A percentile compares a stretch with the other conserved stretches of the same genome.
Conservation (phyloP, 441 rosid species). For the Aleurites moluccanus region DNA sequence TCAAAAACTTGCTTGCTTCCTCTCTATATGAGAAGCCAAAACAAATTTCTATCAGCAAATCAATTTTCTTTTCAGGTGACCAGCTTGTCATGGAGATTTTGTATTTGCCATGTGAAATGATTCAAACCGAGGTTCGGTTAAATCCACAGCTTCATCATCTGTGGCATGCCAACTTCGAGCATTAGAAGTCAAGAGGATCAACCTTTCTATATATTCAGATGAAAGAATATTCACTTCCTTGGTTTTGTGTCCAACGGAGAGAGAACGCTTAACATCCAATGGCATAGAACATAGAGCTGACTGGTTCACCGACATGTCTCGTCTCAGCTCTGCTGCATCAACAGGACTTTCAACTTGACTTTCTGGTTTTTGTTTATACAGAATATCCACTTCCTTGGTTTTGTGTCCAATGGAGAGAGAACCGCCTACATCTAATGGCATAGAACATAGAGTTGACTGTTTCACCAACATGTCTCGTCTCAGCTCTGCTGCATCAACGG, state of each 20-base stretch:
- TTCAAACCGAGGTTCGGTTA: slow-evolving; percentile 85
- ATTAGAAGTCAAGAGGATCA: slow-evolving; percentile 49
- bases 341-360: slow-evolving; percentile 27
- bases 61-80: not conserved
- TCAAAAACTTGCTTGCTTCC: slow-evolving; percentile 20
- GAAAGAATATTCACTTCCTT: slow-evolving; percentile 29
- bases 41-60: slow-evolving; percentile 11
- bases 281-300: slow-evolving; percentile 27
- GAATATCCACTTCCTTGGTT: slow-evolving; percentile 18
- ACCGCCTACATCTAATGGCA: slow-evolving; percentile 21
- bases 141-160: slow-evolving; percentile 80
- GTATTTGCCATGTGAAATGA: slow-evolving; percentile 59
- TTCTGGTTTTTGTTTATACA: slow-evolving; percentile 21
- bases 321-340: slow-evolving; percentile 30
- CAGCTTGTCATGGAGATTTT: slow-evolving; percentile 40
- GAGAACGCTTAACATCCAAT: slow-evolving; percentile 18
- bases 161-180: slow-evolving; percentile 44
- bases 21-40: not conserved
- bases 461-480: slow-evolving; percentile 14
- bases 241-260: slow-evolving; percentile 1
- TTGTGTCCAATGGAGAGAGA: slow-evolving; percentile 10
- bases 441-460: slow-evolving; percentile 24
- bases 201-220: slow-evolving; percentile 38
- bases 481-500: slow-evolving; percentile 28
- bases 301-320: slow-evolving; percentile 12